Percentiles rank a stretch among this genome's conserved stretches.
These are phyloP conservation scores for Penicillium canariense DNA, from an alignment of 495 filamentous ascomycete species.

Conservation along the genomic window DNA sequence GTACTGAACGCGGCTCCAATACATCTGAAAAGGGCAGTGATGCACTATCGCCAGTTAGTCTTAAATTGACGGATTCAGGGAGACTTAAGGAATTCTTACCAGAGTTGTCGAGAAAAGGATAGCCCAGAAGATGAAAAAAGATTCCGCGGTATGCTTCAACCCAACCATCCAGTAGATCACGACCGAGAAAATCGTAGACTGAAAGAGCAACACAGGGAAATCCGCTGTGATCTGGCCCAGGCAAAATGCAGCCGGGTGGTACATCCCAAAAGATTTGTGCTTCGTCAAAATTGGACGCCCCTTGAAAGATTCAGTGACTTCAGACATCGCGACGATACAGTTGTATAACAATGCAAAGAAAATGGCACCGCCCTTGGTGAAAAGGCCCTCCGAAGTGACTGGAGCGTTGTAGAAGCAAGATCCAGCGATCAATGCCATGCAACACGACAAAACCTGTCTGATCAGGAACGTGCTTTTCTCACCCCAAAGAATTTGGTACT, in stretches of 20 bases:
- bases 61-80: background rate
- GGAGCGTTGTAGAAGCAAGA: slow-evolving; percentile 41
- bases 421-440: slow-evolving; percentile 38
- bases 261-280: slow-evolving; percentile 72
- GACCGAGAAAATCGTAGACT: slow-evolving; percentile 61
- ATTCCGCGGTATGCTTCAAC: slow-evolving; percentile 41
- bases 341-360: slow-evolving; percentile 76
- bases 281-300: slow-evolving; percentile 69
- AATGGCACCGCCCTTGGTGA: slow-evolving; percentile 50
- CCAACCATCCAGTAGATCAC: slow-evolving; percentile 73
- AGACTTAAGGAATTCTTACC: slow-evolving; percentile 4
- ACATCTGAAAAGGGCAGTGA: slow-evolving; percentile 50
- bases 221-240: slow-evolving; percentile 69
- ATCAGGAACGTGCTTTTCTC: slow-evolving; percentile 58
- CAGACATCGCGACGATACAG: slow-evolving; percentile 65
- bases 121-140: slow-evolving; percentile 53
- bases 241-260: slow-evolving; percentile 67
- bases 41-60: slow-evolving; percentile 21
- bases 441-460: slow-evolving; percentile 46
- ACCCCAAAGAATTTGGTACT: slow-evolving; percentile 58
- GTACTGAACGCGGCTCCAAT: slow-evolving; percentile 47
- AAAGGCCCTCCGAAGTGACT: slow-evolving; percentile 39
- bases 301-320: slow-evolving; percentile 66
- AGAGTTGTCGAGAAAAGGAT: slow-evolving; percentile 39
- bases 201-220: slow-evolving; percentile 60